Evolutionary conservation across 495 filamentous ascomycete genomes (phyloP).

Genomic region (Apodospora peruviana): DNA sequence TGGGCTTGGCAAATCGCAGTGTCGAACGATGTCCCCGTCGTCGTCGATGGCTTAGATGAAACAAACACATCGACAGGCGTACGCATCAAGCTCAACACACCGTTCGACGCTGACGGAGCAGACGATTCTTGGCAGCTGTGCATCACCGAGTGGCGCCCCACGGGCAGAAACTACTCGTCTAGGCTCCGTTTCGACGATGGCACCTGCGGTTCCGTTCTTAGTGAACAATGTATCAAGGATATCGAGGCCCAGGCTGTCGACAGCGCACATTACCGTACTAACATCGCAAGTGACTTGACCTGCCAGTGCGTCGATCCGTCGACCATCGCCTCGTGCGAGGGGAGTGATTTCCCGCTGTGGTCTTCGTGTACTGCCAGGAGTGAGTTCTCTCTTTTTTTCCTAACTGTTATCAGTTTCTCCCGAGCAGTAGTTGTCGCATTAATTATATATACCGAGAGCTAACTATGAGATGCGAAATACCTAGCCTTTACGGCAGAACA

Average conservation of each 20-base stretch:
- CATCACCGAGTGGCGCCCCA: not conserved
- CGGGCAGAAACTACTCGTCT: too few relatives aligned
- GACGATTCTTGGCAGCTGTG: not conserved
- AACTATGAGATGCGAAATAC: too few relatives aligned
- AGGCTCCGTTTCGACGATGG: not conserved
- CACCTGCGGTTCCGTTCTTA: not conserved
- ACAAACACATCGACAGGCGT: too few relatives aligned
- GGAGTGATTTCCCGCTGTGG: not conserved
- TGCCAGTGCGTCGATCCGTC: not conserved
- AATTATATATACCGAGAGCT: too few relatives aligned
- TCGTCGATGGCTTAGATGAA: too few relatives aligned
- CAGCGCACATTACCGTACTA: too few relatives aligned
- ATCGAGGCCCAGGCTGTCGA: not conserved
- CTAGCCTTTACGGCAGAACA: not conserved
- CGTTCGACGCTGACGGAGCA: not conserved
- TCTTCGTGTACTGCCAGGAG: not conserved
- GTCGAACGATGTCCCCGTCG: too few relatives aligned
- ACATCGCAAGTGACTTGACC: not conserved
- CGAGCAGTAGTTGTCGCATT: too few relatives aligned
- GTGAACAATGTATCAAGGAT: not conserved
- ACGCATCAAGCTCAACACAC: not conserved
- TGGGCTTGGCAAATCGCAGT: too few relatives aligned
- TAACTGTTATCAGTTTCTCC: too few relatives aligned
- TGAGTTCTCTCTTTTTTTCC: not conserved
- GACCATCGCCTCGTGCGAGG: not conserved